These are phyloP conservation scores for Onygenales sp. DNA, from an alignment of 2,329 filamentous ascomycete species.

Conservation along the genomic window DNA sequence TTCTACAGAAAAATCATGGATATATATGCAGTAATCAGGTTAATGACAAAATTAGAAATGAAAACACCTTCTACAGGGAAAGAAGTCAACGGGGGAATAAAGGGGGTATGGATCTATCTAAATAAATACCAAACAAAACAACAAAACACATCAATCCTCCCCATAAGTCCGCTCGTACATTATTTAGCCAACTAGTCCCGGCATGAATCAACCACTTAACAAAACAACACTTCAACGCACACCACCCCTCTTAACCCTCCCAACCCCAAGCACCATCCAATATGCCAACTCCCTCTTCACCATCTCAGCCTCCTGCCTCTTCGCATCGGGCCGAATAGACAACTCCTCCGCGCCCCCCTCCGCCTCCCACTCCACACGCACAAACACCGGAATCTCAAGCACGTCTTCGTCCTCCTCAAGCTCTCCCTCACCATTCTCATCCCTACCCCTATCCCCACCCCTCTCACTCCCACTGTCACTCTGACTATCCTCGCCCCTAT, in stretches of 20 bases:
- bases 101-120: background rate
- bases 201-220: background rate
- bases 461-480: slow-evolving; percentile 20
- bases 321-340: slow-evolving; percentile 17
- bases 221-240: slow-evolving; percentile 7
- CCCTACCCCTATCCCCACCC: slow-evolving; percentile 18
- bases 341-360: slow-evolving; percentile 39
- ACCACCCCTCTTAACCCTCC: slow-evolving; percentile 51
- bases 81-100: background rate
- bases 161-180: too few species aligned
- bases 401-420: slow-evolving; percentile 49
- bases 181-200: too few species aligned
- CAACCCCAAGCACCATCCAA: slow-evolving; percentile 88
- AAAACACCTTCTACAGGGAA: too few species aligned
- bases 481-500: slow-evolving; percentile 20
- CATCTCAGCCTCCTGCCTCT: slow-evolving; percentile 46
- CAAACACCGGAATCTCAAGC: slow-evolving; percentile 88
- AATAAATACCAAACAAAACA: background rate
- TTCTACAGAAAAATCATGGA: too few species aligned
- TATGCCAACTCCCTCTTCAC: slow-evolving; percentile 86
- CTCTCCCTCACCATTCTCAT: slow-evolving; percentile 19
- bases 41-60: too few species aligned
- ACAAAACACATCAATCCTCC: background rate
- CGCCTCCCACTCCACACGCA: slow-evolving; percentile 81
- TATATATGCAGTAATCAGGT: too few species aligned